Conservation (phyloP, 2,329 filamentous ascomycete species). For the Penicillium decumbens region DNA sequence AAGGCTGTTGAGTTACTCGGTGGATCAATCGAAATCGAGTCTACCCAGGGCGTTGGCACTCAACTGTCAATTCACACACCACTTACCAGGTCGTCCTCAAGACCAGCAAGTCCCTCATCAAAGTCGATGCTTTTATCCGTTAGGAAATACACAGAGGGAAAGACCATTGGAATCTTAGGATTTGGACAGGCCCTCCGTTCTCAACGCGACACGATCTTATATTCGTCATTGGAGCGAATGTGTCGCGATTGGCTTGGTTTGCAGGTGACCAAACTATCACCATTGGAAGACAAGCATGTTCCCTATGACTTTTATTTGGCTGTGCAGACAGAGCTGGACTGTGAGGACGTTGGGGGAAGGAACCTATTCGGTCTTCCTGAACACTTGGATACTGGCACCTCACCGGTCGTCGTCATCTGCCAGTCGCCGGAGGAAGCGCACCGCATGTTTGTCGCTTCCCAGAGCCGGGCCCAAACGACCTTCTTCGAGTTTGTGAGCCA, state of each 20-base stretch:
- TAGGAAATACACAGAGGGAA: slow-evolving; percentile 9
- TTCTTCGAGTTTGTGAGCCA: slow-evolving; percentile 35
- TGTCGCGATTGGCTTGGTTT: slow-evolving; percentile 22
- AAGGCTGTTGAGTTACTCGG: slow-evolving; percentile 5
- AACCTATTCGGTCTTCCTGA: neutral
- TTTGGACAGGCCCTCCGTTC: slow-evolving; percentile 11
- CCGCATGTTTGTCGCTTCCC: slow-evolving; percentile 16
- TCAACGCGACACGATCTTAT: slow-evolving; percentile 12
- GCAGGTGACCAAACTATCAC: slow-evolving; percentile 6
- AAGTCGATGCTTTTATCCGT: neutral
- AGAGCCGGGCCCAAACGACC: neutral
- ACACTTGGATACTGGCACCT: neutral
- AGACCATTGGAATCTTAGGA: slow-evolving; percentile 20
- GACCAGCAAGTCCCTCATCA: neutral
- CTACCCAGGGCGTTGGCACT: slow-evolving; percentile 5
- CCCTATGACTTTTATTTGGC: slow-evolving; percentile 22
- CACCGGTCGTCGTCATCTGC: slow-evolving; percentile 31
- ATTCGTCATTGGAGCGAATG: slow-evolving; percentile 18
- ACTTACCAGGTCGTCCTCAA: neutral
- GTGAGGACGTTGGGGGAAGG: neutral
- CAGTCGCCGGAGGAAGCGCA: slow-evolving; percentile 23
- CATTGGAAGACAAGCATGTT: neutral
- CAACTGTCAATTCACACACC: neutral
- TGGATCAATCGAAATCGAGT: slow-evolving; percentile 10
- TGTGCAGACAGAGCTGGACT: neutral